These are phyloP conservation scores for Fraxinus ornus DNA, from an alignment of 305 asterid species.

Conservation along the genomic window DNA sequence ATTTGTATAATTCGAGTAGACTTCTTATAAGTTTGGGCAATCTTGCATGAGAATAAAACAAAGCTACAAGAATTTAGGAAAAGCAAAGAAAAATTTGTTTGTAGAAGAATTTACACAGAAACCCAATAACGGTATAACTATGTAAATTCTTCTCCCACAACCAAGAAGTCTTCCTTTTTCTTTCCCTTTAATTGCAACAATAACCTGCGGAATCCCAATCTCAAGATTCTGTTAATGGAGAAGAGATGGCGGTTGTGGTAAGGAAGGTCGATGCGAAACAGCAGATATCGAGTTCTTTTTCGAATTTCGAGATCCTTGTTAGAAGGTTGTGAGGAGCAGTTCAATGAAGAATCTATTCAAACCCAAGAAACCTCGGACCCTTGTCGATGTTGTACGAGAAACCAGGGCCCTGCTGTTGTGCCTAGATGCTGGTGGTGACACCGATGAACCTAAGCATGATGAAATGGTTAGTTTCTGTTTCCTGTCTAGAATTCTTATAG, in stretches of 20 bases:
- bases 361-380: conserved; percentile 33
- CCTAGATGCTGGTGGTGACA: conserved; percentile 58
- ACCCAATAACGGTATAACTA: neutral
- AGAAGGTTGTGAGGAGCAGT: conserved; percentile 42
- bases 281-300: conserved; percentile 26
- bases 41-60: neutral
- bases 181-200: too few relatives aligned
- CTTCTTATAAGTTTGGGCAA: neutral
- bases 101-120: neutral
- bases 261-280: neutral
- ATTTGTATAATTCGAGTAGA: neutral
- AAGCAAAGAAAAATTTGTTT: neutral
- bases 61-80: neutral
- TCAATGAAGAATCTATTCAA: conserved; percentile 57
- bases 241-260: conserved; percentile 39
- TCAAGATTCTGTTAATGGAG: conserved; percentile 34
- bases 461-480: too few relatives aligned
- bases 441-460: too few relatives aligned
- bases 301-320: conserved; percentile 48
- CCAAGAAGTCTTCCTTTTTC: too few relatives aligned
- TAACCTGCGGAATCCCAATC: conserved; percentile 40
- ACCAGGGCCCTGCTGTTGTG: conserved; percentile 26
- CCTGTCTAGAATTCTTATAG: too few relatives aligned
- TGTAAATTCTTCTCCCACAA: conserved; percentile 5
- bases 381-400: conserved; percentile 31